Conservation (phyloP, 495 filamentous ascomycete genomes). For the Tricharina praecox region DNA sequence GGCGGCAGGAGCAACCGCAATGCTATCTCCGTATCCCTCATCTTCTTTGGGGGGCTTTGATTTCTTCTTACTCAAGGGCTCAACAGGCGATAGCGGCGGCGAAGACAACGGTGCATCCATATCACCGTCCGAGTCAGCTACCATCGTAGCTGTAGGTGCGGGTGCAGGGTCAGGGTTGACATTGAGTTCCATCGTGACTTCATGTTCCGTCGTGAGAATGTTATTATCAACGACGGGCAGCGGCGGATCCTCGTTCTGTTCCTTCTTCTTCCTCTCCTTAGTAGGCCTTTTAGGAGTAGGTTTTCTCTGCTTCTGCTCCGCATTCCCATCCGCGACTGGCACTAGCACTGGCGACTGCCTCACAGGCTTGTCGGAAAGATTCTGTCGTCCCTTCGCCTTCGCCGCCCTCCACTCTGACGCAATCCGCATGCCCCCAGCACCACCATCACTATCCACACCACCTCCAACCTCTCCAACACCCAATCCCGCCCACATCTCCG, state of each 20-base stretch:
- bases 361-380: slow-evolving; percentile 4
- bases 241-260: not conserved
- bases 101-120: not conserved
- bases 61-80: no score
- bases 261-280: not conserved
- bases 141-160: not conserved
- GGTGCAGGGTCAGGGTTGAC: not conserved
- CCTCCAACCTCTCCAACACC: not conserved
- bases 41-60: not conserved
- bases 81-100: not conserved
- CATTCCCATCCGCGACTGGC: no score
- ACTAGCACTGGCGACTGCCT: no score
- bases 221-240: not conserved
- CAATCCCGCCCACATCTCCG: not conserved
- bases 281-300: no score
- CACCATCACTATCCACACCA: no score
- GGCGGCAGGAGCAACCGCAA: no score
- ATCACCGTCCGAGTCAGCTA: not conserved
- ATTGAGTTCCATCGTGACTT: not conserved
- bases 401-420: slow-evolving; percentile 5
- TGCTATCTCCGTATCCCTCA: no score
- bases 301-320: no score
- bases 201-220: no score
- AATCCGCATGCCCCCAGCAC: not conserved
- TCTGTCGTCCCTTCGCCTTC: not conserved